Percentiles rank a stretch among this genome's conserved stretches.
phyloP scores from a whole-genome alignment of 441 rosid genomes.

The Heliophila coronopifolia region DNA sequence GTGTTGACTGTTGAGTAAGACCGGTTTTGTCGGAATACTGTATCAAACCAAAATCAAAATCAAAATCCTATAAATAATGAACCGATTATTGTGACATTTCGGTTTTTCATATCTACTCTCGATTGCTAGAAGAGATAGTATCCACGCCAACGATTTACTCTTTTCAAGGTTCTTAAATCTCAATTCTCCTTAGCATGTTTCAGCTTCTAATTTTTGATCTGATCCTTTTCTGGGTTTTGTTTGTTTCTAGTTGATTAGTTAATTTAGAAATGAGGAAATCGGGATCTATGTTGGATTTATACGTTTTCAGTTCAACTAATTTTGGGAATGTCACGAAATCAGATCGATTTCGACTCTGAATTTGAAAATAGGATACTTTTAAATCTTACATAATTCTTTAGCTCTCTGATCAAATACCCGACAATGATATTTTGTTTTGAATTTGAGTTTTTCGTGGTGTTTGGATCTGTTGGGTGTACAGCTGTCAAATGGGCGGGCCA shows the following conservation, averaged over 20 bases:
- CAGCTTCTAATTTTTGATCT: neutral
- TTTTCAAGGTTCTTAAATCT: constrained; percentile 19
- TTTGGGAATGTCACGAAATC: constrained; percentile 13
- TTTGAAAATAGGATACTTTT: no score
- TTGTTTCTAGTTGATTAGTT: neutral
- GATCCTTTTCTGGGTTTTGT: neutral
- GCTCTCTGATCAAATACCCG: no score
- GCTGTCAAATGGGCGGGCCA: no score
- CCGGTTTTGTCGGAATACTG: constrained; percentile 16
- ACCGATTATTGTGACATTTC: no score
- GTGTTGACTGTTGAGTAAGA: neutral
- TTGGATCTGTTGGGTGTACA: no score
- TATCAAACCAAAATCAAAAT: neutral
- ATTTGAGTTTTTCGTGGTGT: no score
- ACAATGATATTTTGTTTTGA: no score
- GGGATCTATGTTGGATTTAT: constrained; percentile 9
- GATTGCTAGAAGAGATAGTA: constrained; percentile 19
- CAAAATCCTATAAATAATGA: neutral
- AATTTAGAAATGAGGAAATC: constrained; percentile 12
- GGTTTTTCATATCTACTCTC: constrained; percentile 20
- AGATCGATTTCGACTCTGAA: no score
- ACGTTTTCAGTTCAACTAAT: neutral
- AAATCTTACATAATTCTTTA: no score
- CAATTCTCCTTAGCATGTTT: constrained; percentile 3
- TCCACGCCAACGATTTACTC: constrained; percentile 24